Evolutionary conservation across 306 rosid genomes (phyloP).

Genomic region (Dryas alaskensis): DNA sequence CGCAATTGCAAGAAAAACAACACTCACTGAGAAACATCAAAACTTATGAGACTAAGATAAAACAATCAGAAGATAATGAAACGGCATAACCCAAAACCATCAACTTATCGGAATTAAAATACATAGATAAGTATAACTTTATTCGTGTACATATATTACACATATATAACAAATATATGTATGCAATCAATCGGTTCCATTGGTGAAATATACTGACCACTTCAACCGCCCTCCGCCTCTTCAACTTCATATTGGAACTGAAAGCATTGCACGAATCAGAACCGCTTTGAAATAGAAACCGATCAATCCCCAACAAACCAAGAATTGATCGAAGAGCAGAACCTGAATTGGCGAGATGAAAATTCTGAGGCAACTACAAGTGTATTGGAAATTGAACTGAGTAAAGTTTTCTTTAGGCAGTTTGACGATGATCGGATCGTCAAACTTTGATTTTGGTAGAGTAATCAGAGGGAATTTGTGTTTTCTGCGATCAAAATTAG

Average conservation of each 20-base stretch:
- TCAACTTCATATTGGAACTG: slow-evolving; percentile 77
- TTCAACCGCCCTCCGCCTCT: slow-evolving; percentile 88
- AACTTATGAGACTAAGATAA: not conserved
- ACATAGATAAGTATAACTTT: not conserved
- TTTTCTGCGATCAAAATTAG: slow-evolving; percentile 23
- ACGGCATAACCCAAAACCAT: slow-evolving; percentile 2
- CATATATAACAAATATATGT: not conserved
- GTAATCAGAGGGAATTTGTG: slow-evolving; percentile 7
- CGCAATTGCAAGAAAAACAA: not conserved
- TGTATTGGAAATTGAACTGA: slow-evolving; percentile 24
- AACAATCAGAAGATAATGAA: not conserved
- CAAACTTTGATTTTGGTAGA: slow-evolving; percentile 22
- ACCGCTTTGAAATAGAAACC: slow-evolving; percentile 19
- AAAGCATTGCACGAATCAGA: slow-evolving; percentile 66
- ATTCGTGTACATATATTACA: not conserved
- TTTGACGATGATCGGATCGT: slow-evolving; percentile 42
- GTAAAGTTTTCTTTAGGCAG: slow-evolving; percentile 22
- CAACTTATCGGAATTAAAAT: not conserved
- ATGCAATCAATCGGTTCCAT: slow-evolving; percentile 10
- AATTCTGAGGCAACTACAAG: slow-evolving; percentile 14
- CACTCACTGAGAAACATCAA: not conserved
- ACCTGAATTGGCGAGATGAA: slow-evolving; percentile 19
- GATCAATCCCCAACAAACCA: slow-evolving; percentile 47
- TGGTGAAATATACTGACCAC: slow-evolving; percentile 60
- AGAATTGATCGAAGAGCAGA: slow-evolving; percentile 46